These are phyloP conservation scores for Dentipellis sp. DNA, from an alignment of 768 basidiomycete species.

Conservation along the genomic window DNA sequence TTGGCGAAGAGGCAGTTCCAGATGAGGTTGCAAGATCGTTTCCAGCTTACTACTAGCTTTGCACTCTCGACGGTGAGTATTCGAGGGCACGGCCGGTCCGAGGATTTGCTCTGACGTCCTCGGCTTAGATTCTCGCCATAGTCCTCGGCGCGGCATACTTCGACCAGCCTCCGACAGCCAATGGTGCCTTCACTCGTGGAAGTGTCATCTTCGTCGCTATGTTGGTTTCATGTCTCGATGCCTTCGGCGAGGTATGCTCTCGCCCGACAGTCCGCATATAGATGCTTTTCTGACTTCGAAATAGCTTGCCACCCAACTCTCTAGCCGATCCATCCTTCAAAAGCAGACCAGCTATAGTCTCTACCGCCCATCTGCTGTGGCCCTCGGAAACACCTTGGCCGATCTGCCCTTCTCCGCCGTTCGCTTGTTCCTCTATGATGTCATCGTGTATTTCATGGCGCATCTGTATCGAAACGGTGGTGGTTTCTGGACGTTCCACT, in stretches of 20 bases:
- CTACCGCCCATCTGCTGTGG: constrained; percentile 57
- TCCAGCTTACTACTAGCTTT: constrained; percentile 69
- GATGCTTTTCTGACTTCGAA: neutral
- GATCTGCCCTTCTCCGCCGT: constrained; percentile 62
- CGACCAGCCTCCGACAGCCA: constrained; percentile 60
- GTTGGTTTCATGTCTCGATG: constrained; percentile 59
- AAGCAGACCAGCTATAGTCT: constrained; percentile 61
- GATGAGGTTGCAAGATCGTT: constrained; percentile 63
- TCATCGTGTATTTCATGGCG: constrained; percentile 64
- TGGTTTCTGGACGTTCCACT: constrained; percentile 49
- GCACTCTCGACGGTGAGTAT: constrained; percentile 45
- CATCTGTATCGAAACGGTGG: constrained; percentile 32
- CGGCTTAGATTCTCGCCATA: constrained; percentile 30
- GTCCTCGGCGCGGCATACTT: constrained; percentile 70
- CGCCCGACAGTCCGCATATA: neutral
- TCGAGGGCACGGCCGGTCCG: neutral
- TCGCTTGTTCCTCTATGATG: constrained; percentile 49
- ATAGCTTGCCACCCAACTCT: constrained; percentile 66
- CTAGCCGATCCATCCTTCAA: constrained; percentile 66
- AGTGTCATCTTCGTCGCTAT: constrained; percentile 69
- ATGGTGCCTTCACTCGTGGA: constrained; percentile 83
- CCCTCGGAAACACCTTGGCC: constrained; percentile 56
- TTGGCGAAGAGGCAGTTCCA: constrained; percentile 68
- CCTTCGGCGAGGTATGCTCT: constrained; percentile 52
- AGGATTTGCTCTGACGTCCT: constrained; percentile 1